A percentile compares a stretch with the other conserved stretches of the same genome.
Evolutionary conservation across 2,329 filamentous ascomycete species (phyloP).

Genomic region (Leptographium procerum): DNA sequence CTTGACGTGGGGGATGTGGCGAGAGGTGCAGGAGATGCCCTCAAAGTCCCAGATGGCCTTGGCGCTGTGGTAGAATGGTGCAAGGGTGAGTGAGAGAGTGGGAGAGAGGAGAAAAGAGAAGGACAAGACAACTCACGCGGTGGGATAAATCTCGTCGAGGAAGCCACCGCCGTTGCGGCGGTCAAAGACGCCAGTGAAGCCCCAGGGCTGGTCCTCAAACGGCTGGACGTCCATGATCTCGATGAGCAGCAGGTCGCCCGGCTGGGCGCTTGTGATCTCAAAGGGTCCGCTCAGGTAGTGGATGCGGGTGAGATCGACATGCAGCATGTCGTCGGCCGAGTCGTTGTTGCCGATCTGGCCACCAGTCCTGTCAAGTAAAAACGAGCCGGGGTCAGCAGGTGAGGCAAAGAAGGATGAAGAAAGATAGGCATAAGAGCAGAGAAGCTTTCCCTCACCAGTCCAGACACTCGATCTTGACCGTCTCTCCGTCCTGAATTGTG

Average conservation of each 20-base stretch:
- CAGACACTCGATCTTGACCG: slow-evolving; percentile 86
- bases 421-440: neutral
- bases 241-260: slow-evolving; percentile 73
- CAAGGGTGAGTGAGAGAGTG: neutral
- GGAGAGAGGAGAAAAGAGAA: neutral
- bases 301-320: slow-evolving; percentile 72
- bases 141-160: slow-evolving; percentile 74
- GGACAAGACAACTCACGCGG: slow-evolving; percentile 43
- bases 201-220: slow-evolving; percentile 76
- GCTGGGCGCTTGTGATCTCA: slow-evolving; percentile 71
- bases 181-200: slow-evolving; percentile 75
- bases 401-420: neutral
- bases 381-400: slow-evolving; percentile 15
- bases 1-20: slow-evolving; percentile 77
- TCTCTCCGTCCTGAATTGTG: slow-evolving; percentile 70
- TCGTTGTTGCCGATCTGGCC: slow-evolving; percentile 87
- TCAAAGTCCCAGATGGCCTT: slow-evolving; percentile 52
- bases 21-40: slow-evolving; percentile 60
- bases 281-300: slow-evolving; percentile 89
- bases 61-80: slow-evolving; percentile 18
- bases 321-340: slow-evolving; percentile 74
- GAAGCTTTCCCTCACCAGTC: slow-evolving; percentile 46
- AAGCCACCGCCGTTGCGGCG: slow-evolving; percentile 80
- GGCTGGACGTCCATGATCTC: slow-evolving; percentile 93
- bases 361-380: slow-evolving; percentile 36